phyloP scores from a whole-genome alignment of 2,329 filamentous ascomycete species.

The Epichloe brachyelytri region DNA sequence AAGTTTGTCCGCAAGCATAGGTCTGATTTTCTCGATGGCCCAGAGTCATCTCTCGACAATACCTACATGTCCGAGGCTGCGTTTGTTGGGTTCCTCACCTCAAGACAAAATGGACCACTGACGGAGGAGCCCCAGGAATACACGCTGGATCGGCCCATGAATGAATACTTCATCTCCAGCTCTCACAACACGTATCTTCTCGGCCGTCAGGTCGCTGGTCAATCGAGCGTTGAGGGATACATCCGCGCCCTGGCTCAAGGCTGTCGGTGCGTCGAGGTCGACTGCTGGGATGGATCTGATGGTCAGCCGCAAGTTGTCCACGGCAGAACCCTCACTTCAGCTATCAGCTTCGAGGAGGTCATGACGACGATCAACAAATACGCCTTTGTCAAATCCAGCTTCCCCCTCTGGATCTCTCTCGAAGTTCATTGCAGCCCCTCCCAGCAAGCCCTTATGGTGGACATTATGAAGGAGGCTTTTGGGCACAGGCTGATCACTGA shows the following conservation, averaged over 20 bases:
- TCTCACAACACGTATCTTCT: constrained; percentile 97
- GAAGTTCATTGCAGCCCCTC: constrained; percentile 82
- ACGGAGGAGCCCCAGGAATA: constrained; percentile 46
- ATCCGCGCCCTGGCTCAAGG: constrained; percentile 77
- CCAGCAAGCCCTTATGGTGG: constrained; percentile 80
- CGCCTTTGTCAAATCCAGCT: constrained; percentile 76
- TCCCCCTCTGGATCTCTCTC: constrained; percentile 85
- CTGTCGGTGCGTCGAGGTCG: constrained; percentile 91
- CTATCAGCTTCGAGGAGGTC: constrained; percentile 81
- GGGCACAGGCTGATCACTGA: constrained; percentile 66
- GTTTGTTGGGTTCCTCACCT: constrained; percentile 67
- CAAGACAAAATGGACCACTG: constrained; percentile 58
- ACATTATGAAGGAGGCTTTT: constrained; percentile 77
- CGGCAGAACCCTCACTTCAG: constrained; percentile 76
- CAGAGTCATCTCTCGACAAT: constrained; percentile 32
- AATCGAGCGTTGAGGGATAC: constrained; percentile 91
- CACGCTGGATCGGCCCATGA: constrained; percentile 68
- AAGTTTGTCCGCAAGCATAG: constrained; percentile 52
- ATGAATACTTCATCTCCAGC: constrained; percentile 96
- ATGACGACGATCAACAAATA: constrained; percentile 91
- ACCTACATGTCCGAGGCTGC: constrained; percentile 59
- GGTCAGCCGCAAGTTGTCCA: constrained; percentile 84
- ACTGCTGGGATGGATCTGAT: constrained; percentile 92
- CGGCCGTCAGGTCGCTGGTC: constrained; percentile 77
- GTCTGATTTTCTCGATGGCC: constrained; percentile 28